Evolutionary conservation across 2,329 filamentous ascomycete species (phyloP), one percentile per base, ranked within the genome.

Genomic region (Fusarium caatingaense): DNA sequence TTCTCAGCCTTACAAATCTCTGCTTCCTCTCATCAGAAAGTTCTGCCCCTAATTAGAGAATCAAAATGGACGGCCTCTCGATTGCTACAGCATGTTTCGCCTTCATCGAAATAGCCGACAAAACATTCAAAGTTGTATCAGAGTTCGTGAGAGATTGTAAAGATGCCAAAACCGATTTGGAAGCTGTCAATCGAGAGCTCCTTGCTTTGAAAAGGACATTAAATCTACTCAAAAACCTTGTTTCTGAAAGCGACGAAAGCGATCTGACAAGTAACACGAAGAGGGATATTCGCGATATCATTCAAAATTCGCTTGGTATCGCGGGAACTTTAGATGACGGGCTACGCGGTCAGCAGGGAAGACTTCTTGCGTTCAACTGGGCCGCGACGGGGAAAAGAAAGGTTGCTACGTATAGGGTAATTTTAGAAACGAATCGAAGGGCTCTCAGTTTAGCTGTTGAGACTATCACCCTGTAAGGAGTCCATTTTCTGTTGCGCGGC

Each of bases 31-130:
- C 15, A 13, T 15, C 8, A 30, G 16, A 6, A 30, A 12, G n/a
- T 12, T 7, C 6, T 30, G 18, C 27, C 8, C 8, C 20, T 3
- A 8, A 8, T 15, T 7, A 8, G 27, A 12, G 16, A 15, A 13
- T 3, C 8, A 42, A 3, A 5, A 60, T 66, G 63, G 61, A 48
- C 21, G 46, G 46, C 5, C 12, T 62, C 4, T 62, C 59, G 9
- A 34, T 66, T 13, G 63, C 47, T 6, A 56, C 63, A 7, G 42
- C 54, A 1, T 66, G 61, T 10, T 46, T 66, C 3, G 63, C 54
- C 11, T 32, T 66, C n/a, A 47, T 46, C 4, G 61, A 66, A 41
- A 45, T 18, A 11, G 54, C 61, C 0, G 61, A 66, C 27, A 48
- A 46, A 25, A 42, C 56, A 1, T 50, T 34, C 3, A 28, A 23